Conservation (phyloP, 352 stramenopile genomes). For the Lagenidium sp. region DNA sequence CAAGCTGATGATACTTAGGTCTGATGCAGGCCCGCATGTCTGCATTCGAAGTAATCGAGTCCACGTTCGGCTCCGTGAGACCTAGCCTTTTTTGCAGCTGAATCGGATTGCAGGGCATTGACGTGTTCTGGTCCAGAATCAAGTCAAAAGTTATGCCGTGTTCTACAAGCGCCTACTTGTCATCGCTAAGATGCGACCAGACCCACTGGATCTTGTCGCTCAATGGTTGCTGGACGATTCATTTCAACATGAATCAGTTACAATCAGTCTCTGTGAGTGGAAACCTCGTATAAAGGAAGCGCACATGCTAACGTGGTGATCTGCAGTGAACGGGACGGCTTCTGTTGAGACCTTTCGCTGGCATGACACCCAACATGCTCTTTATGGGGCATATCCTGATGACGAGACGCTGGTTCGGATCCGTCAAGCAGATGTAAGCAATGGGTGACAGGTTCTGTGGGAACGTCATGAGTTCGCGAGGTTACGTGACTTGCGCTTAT, state of each 20-base stretch:
- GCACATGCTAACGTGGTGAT: too few relatives aligned
- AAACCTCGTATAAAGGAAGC: too few relatives aligned
- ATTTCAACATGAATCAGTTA: too few relatives aligned
- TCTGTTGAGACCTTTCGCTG: neutral
- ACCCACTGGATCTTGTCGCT: slow-evolving; percentile 3
- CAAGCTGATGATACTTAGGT: neutral
- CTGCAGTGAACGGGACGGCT: too few relatives aligned
- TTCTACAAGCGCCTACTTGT: slow-evolving; percentile 12
- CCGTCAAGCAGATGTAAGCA: too few relatives aligned
- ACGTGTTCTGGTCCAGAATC: slow-evolving; percentile 1
- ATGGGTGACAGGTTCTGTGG: too few relatives aligned
- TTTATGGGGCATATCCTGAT: slow-evolving; percentile 5
- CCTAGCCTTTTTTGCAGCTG: too few relatives aligned
- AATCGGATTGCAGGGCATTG: too few relatives aligned
- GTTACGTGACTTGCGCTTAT: neutral
- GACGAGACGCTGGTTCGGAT: slow-evolving; percentile 12
- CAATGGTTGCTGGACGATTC: slow-evolving; percentile 14
- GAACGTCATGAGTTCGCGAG: too few relatives aligned
- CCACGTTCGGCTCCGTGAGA: slow-evolving; percentile 1
- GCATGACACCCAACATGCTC: slow-evolving; percentile 2
- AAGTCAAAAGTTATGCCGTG: slow-evolving; percentile 7
- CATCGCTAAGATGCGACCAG: slow-evolving; percentile 11
- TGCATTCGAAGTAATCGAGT: slow-evolving; percentile 14
- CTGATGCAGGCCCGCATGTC: slow-evolving; percentile 7
- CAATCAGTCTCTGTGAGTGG: too few relatives aligned